Evolutionary conservation across 495 filamentous ascomycete species (phyloP).

Genomic region (Annulohypoxylon moriforme): DNA sequence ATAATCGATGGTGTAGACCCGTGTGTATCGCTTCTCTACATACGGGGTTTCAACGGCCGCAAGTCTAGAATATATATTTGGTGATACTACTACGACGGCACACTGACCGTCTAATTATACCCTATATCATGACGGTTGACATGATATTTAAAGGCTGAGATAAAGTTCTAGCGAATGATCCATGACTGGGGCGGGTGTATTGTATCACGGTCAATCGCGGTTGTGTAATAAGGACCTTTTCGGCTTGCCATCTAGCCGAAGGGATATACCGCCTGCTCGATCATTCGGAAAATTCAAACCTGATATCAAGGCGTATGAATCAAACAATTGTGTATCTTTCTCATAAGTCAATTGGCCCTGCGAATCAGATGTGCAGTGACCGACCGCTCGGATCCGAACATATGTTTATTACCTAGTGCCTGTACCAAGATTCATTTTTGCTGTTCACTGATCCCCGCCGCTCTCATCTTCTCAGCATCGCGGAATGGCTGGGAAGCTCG

Average conservation of each 20-base stretch:
- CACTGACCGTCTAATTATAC: slow-evolving; percentile 1
- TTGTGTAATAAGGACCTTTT: slow-evolving; percentile 34
- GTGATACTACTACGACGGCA: slow-evolving; percentile 11
- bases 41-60: slow-evolving; percentile 3
- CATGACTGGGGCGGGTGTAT: slow-evolving; percentile 12
- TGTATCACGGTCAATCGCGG: slow-evolving; percentile 34
- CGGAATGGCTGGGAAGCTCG: slow-evolving; percentile 27
- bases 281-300: slow-evolving; percentile 46
- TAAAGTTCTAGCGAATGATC: slow-evolving; percentile 26
- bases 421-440: slow-evolving; percentile 40
- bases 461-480: slow-evolving; percentile 30
- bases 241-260: slow-evolving; percentile 28
- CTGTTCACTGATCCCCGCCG: slow-evolving; percentile 35
- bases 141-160: slow-evolving; percentile 11
- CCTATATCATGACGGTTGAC: not conserved
- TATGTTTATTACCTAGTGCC: slow-evolving; percentile 32
- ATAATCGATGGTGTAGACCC: not conserved
- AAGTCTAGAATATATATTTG: slow-evolving; percentile 1
- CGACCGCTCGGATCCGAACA: slow-evolving; percentile 45
- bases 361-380: slow-evolving; percentile 44
- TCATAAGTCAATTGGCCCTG: slow-evolving; percentile 29
- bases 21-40: slow-evolving; percentile 6
- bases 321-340: slow-evolving; percentile 38
- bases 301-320: slow-evolving; percentile 41
- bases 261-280: slow-evolving; percentile 26